These are phyloP conservation scores for Boletales sp. DNA, from an alignment of 768 basidiomycete genomes.

Conservation along the genomic window DNA sequence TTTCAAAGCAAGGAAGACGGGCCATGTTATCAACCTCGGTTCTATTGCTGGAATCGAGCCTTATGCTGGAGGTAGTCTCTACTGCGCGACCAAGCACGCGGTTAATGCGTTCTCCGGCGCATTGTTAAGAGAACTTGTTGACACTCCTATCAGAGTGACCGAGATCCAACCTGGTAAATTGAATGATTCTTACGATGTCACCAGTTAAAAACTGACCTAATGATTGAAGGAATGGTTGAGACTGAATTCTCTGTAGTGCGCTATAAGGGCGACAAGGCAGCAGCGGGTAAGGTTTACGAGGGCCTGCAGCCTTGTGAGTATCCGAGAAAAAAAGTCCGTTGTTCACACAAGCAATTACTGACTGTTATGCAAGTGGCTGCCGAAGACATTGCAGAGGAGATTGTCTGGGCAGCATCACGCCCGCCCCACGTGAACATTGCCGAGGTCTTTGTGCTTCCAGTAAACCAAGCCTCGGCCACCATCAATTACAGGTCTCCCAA, in stretches of 20 bases:
- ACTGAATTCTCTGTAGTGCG: slow-evolving; percentile 92
- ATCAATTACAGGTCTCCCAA: slow-evolving; percentile 50
- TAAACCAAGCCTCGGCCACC: slow-evolving; percentile 72
- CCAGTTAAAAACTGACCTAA: background rate
- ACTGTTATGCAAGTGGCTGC: slow-evolving; percentile 54
- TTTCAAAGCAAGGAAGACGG: slow-evolving; percentile 72
- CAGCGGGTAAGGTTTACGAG: slow-evolving; percentile 88
- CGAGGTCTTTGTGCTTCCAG: slow-evolving; percentile 72
- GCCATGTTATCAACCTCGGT: slow-evolving; percentile 94
- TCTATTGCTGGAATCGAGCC: slow-evolving; percentile 87
- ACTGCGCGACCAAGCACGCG: slow-evolving; percentile 87
- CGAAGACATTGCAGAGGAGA: slow-evolving; percentile 93
- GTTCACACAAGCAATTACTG: background rate
- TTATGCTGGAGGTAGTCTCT: slow-evolving; percentile 89
- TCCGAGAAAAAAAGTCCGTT: background rate
- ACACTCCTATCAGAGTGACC: slow-evolving; percentile 89
- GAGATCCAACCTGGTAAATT: slow-evolving; percentile 86
- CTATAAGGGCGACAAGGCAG: slow-evolving; percentile 77
- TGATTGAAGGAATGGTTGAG: slow-evolving; percentile 68
- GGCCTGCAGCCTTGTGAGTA: slow-evolving; percentile 80
- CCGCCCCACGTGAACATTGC: slow-evolving; percentile 92
- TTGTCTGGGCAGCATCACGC: slow-evolving; percentile 92
- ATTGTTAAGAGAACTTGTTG: slow-evolving; percentile 82
- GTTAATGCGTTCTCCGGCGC: slow-evolving; percentile 84
- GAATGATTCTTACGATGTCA: background rate